phyloP scores from a whole-genome alignment of 768 basidiomycete genomes.

The Trametes villosa region DNA sequence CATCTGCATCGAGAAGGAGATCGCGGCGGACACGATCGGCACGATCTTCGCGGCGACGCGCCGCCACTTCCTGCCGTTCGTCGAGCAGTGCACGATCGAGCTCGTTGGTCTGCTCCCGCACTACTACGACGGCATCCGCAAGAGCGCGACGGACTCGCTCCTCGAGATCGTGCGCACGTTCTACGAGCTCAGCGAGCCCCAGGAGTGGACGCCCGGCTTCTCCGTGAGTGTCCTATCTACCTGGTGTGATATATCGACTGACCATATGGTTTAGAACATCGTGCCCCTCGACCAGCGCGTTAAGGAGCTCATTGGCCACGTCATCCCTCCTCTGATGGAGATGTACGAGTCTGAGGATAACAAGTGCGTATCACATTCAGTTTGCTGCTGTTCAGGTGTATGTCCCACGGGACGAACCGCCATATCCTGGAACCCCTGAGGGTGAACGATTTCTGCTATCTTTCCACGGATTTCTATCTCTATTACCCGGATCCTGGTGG shows the following conservation, averaged over 20 bases:
- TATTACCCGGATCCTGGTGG: slow-evolving; percentile 10
- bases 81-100: slow-evolving; percentile 80
- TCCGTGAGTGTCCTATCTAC: slow-evolving; percentile 50
- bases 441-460: slow-evolving; percentile 55
- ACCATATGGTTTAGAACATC: slow-evolving; percentile 22
- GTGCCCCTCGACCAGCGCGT: slow-evolving; percentile 68
- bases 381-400: slow-evolving; percentile 24
- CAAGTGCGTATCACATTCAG: slow-evolving; percentile 57
- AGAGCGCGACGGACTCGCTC: slow-evolving; percentile 86
- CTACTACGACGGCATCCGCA: slow-evolving; percentile 98
- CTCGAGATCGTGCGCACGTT: slow-evolving; percentile 89
- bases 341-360: slow-evolving; percentile 96
- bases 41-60: slow-evolving; percentile 84
- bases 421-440: too few species aligned
- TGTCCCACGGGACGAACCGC: too few species aligned
- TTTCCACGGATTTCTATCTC: slow-evolving; percentile 40
- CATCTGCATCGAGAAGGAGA: slow-evolving; percentile 98
- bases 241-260: neutral
- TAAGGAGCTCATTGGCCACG: slow-evolving; percentile 76
- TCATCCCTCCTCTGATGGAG: slow-evolving; percentile 75
- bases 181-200: slow-evolving; percentile 83
- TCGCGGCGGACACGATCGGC: slow-evolving; percentile 95
- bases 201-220: slow-evolving; percentile 81
- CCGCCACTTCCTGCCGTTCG: slow-evolving; percentile 86
- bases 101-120: slow-evolving; percentile 82